Conservation (phyloP, 495 filamentous ascomycete genomes). For the Monascus purpureus region DNA sequence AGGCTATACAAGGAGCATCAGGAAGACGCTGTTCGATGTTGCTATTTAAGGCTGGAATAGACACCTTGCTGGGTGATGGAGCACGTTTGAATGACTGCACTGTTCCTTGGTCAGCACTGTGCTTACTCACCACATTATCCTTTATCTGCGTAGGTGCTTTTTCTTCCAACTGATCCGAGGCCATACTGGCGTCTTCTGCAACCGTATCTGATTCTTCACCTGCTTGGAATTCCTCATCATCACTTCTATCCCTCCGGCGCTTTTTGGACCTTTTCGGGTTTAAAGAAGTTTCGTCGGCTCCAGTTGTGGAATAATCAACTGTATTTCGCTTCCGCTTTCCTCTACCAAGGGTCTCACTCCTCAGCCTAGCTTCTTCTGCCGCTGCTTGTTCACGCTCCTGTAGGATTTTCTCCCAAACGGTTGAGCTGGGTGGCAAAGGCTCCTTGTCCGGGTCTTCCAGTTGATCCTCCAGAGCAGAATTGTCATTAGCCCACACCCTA, state of each 20-base stretch:
- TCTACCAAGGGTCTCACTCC: slow-evolving; percentile 60
- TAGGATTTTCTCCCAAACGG: slow-evolving; percentile 81
- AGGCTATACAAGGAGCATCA: slow-evolving; percentile 37
- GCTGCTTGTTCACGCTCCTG: slow-evolving; percentile 67
- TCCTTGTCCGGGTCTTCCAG: slow-evolving; percentile 40
- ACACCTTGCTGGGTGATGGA: no score
- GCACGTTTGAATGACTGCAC: slow-evolving; percentile 29
- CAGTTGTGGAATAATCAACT: slow-evolving; percentile 25
- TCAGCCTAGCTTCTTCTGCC: slow-evolving; percentile 45
- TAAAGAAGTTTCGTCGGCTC: slow-evolving; percentile 7
- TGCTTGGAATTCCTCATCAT: slow-evolving; percentile 21
- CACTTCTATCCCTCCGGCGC: slow-evolving; percentile 12
- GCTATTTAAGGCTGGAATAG: slow-evolving; percentile 32
- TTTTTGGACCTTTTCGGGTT: slow-evolving; percentile 1
- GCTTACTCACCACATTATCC: neutral
- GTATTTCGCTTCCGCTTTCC: slow-evolving; percentile 52
- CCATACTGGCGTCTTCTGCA: slow-evolving; percentile 10
- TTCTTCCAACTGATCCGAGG: slow-evolving; percentile 3
- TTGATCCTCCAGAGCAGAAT: slow-evolving; percentile 45
- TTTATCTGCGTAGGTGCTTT: neutral
- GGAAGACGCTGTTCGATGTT: slow-evolving; percentile 7
- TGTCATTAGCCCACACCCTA: slow-evolving; percentile 82
- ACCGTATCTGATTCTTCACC: slow-evolving; percentile 13
- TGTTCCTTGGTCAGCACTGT: slow-evolving; percentile 5
- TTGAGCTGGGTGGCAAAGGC: slow-evolving; percentile 30